Percentiles rank a stretch among this genome's conserved stretches.
These are phyloP conservation scores for Trichoderma sp. DNA, from an alignment of 2,329 filamentous ascomycete genomes.

Conservation along the genomic window DNA sequence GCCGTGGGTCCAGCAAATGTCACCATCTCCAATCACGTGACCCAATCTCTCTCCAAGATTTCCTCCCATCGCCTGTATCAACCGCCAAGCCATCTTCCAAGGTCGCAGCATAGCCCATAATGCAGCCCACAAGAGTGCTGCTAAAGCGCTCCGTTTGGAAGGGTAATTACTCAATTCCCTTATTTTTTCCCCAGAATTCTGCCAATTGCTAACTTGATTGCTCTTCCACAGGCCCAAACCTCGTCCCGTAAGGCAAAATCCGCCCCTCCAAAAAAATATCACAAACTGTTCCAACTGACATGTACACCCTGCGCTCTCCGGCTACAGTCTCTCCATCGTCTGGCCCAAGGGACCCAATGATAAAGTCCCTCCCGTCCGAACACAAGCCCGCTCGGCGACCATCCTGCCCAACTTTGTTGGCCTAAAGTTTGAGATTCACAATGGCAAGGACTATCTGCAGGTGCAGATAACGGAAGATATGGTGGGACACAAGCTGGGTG, in stretches of 20 bases:
- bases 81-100: neutral
- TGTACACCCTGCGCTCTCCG: slow-evolving; percentile 26
- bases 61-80: slow-evolving; percentile 4
- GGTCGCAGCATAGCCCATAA: slow-evolving; percentile 43
- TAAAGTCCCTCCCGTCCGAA: slow-evolving; percentile 73
- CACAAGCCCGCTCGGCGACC: slow-evolving; percentile 83
- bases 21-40: slow-evolving; percentile 22
- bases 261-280: neutral
- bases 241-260: slow-evolving; percentile 54
- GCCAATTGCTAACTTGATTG: slow-evolving; percentile 32
- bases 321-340: slow-evolving; percentile 64
- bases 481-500: slow-evolving; percentile 93
- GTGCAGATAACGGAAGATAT: slow-evolving; percentile 89
- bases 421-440: slow-evolving; percentile 86
- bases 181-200: neutral
- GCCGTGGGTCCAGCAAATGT: slow-evolving; percentile 2
- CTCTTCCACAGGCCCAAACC: slow-evolving; percentile 50
- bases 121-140: slow-evolving; percentile 71
- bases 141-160: slow-evolving; percentile 85
- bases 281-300: neutral
- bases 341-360: slow-evolving; percentile 62
- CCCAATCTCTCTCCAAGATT: slow-evolving; percentile 19
- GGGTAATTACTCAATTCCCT: slow-evolving; percentile 55
- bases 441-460: slow-evolving; percentile 85
- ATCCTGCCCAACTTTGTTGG: slow-evolving; percentile 93